Conservation (phyloP, 2,329 filamentous ascomycete species). For the Didymella segeticola region DNA sequence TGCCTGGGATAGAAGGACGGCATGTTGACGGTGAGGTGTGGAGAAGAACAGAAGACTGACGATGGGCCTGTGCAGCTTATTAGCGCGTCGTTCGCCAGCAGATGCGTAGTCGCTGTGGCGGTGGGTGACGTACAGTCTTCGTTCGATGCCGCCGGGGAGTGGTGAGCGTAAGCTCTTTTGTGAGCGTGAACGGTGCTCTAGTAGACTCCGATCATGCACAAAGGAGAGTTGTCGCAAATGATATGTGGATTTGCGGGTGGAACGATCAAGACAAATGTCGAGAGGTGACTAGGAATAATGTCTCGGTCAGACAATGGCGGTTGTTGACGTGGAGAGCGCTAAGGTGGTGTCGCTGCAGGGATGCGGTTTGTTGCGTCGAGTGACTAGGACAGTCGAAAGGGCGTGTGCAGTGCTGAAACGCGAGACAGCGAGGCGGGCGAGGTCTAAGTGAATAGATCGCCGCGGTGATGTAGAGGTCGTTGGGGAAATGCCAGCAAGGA, state of each 20-base stretch:
- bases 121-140: conserved; percentile 48
- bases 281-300: conserved; percentile 34
- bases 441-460: conserved; percentile 52
- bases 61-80: conserved; percentile 43
- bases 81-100: conserved; percentile 17
- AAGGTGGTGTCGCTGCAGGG: conserved; percentile 23
- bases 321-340: conserved; percentile 20
- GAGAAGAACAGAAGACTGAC: conserved; percentile 52
- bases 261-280: conserved; percentile 30
- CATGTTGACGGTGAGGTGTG: conserved; percentile 52
- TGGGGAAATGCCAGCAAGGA: conserved; percentile 25
- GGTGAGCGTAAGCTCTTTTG: conserved; percentile 47
- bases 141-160: conserved; percentile 39
- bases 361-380: conserved; percentile 25
- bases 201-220: conserved; percentile 47
- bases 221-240: conserved; percentile 26
- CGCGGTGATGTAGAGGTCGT: conserved; percentile 28
- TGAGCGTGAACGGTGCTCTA: conserved; percentile 44
- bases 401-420: conserved; percentile 26
- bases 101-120: neutral
- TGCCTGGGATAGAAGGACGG: conserved; percentile 59
- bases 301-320: conserved; percentile 29
- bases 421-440: conserved; percentile 41
- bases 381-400: conserved; percentile 9
- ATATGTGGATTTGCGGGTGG: conserved; percentile 26